A percentile compares a stretch with the other conserved stretches of the same genome.
Conservation (phyloP, 106 monocot species). For the Dioscorea alata region DNA sequence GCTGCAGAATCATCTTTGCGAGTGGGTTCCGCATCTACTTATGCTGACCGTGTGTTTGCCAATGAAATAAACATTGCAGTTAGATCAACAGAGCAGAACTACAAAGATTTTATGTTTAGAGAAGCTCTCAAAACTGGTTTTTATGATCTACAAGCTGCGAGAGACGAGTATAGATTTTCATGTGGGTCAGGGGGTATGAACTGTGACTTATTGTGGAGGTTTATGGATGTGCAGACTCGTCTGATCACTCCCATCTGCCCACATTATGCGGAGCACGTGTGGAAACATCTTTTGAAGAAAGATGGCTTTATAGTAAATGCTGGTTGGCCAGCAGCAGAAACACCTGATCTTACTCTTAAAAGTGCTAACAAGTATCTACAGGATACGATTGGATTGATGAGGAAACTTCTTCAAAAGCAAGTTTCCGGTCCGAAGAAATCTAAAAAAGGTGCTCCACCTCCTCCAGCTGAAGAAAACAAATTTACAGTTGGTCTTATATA, state of each 20-base stretch:
- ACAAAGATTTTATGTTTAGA: slow-evolving; percentile 70
- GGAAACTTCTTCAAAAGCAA: slow-evolving; percentile 81
- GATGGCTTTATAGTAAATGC: slow-evolving; percentile 61
- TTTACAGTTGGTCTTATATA: slow-evolving; percentile 61
- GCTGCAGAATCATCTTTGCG: slow-evolving; percentile 54
- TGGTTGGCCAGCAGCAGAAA: slow-evolving; percentile 60
- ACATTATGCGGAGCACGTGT: slow-evolving; percentile 78
- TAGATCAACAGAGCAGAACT: slow-evolving; percentile 41
- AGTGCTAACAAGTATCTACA: slow-evolving; percentile 85
- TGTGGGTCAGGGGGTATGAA: slow-evolving; percentile 81
- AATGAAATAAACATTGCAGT: slow-evolving; percentile 84
- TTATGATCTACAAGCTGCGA: slow-evolving; percentile 81
- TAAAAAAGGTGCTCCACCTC: slow-evolving; percentile 45
- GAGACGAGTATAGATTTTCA: slow-evolving; percentile 84
- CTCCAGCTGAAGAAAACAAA: slow-evolving; percentile 34
- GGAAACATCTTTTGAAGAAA: slow-evolving; percentile 54
- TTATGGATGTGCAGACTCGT: slow-evolving; percentile 86
- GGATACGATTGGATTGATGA: slow-evolving; percentile 68
- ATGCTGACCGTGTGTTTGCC: slow-evolving; percentile 70
- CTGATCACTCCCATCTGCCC: slow-evolving; percentile 80
- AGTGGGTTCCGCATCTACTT: slow-evolving; percentile 44
- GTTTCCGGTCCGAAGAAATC: slow-evolving; percentile 60
- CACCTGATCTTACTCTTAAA: slow-evolving; percentile 59
- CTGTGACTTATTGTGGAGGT: slow-evolving; percentile 47
- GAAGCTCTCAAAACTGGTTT: slow-evolving; percentile 86